Conservation (phyloP, 1,284 basidiomycete genomes). For the Psilocybe mexicana region DNA sequence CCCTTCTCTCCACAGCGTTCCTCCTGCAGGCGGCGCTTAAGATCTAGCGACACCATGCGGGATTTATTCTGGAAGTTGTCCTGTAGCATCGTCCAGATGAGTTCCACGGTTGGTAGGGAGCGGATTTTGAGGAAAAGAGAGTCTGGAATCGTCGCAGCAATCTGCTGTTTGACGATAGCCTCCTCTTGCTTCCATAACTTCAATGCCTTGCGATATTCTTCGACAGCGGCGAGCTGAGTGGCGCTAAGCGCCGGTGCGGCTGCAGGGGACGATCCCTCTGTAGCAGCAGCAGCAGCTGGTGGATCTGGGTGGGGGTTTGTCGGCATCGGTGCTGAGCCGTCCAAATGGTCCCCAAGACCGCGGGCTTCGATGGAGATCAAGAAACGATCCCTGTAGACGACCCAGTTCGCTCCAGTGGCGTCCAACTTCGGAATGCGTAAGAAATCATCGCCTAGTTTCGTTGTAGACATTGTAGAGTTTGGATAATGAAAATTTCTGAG, state of each 20-base stretch:
- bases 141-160: slow-evolving; percentile 28
- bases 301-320: background rate
- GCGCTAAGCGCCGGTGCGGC: background rate
- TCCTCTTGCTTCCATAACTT: slow-evolving; percentile 23
- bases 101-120: slow-evolving; percentile 13
- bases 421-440: slow-evolving; percentile 13
- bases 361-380: slow-evolving; percentile 10
- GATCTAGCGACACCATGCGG: slow-evolving; percentile 25
- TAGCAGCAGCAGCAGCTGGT: background rate
- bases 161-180: slow-evolving; percentile 30
- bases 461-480: background rate
- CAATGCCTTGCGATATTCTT: slow-evolving; percentile 19
- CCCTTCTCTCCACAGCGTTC: slow-evolving; percentile 24
- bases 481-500: background rate
- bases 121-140: slow-evolving; percentile 29
- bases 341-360: slow-evolving; percentile 18
- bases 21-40: slow-evolving; percentile 23
- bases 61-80: slow-evolving; percentile 23
- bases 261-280: no score
- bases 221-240: background rate
- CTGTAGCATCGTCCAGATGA: slow-evolving; percentile 23
- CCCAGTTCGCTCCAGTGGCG: slow-evolving; percentile 10
- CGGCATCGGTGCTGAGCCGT: slow-evolving; percentile 14
- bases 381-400: slow-evolving; percentile 13
- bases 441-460: background rate